These are phyloP conservation scores for Apiospora malaysiana DNA, from an alignment of 2,329 filamentous ascomycete genomes.

Conservation along the genomic window DNA sequence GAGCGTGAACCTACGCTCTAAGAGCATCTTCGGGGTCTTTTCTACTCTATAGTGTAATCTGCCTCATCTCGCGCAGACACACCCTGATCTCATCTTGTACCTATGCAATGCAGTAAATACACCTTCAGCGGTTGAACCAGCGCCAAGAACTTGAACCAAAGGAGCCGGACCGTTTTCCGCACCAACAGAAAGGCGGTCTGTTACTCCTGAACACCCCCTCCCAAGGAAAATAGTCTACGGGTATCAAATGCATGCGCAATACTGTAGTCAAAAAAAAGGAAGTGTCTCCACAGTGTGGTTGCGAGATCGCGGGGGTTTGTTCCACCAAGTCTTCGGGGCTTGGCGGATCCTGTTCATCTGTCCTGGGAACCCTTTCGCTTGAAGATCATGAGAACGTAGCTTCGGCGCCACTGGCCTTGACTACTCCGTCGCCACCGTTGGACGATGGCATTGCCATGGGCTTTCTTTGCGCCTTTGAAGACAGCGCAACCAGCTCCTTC, in stretches of 20 bases:
- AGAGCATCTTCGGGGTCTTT: not conserved
- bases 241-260: constrained; percentile 26
- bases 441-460: constrained; percentile 37
- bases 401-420: constrained; percentile 41
- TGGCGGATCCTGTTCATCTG: not conserved
- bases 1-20: not conserved
- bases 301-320: not conserved
- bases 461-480: constrained; percentile 54
- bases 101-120: constrained; percentile 1
- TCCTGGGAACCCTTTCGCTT: not conserved
- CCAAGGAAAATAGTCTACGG: constrained; percentile 23
- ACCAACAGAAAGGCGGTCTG: not conserved
- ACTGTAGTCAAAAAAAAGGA: constrained; percentile 21
- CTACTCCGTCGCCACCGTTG: constrained; percentile 36
- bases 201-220: not conserved
- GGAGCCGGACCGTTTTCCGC: not conserved
- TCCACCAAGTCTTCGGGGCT: not conserved
- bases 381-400: constrained; percentile 30
- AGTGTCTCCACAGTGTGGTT: not conserved
- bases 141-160: constrained; percentile 3
- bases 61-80: not conserved
- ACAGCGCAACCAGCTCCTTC: constrained; percentile 62
- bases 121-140: not conserved
- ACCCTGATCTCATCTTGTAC: not conserved
- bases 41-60: not conserved